Base-by-base conservation (phyloP, 1,139 yeast species). In the Sugiyamaella grinbergsii region DNA sequence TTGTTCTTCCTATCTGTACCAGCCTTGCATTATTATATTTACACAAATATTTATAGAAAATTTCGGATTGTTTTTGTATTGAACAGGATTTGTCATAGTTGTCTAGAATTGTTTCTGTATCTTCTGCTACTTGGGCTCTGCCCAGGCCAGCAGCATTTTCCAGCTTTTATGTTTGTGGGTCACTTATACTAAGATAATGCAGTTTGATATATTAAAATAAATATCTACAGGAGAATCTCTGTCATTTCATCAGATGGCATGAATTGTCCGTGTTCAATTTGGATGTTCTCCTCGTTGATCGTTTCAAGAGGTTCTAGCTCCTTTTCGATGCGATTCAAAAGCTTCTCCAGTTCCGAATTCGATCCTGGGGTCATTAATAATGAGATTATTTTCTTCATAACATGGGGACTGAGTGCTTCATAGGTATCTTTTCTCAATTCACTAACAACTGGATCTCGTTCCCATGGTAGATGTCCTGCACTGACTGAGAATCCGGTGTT, bases 391-490 rank as follows among this genome's bases (percentile, higher is more conserved):
- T 33, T 42, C 13, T 33, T 32, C 33, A 42, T 42, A 8, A 42
- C n/a, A 10, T 29, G 16, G 5, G 47, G 39, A 11, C 22, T 13
- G 5, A 42, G 23, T 4, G 39, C 11, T 6, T 42, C 40, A 13
- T 33, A 22, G 1, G 40, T 42, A 20, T 42, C 47, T 15, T 42
- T 42, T 42, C 22, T 29, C 23, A 42, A 23, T 11, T 32, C 23
- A 10, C 22, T 20, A 15, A 42, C 47, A 20, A 42, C 40, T 15
- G 49, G 40, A 36, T 59, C 62, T 18, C 33, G 47, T 37, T 60
- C 62, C 62, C 63, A 60, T 11, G 57, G 57, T 10, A 60, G 53
- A 24, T 32, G 16, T 13, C 40, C 41, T 18, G 57, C 49, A 23
- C 51, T 47, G 19, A 60, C 31, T 5, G 52, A 33, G 20, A 57